A percentile compares a stretch with the other conserved stretches of the same genome.
Conservation (phyloP, 169 alveolate species). For the Babesia ovis region DNA sequence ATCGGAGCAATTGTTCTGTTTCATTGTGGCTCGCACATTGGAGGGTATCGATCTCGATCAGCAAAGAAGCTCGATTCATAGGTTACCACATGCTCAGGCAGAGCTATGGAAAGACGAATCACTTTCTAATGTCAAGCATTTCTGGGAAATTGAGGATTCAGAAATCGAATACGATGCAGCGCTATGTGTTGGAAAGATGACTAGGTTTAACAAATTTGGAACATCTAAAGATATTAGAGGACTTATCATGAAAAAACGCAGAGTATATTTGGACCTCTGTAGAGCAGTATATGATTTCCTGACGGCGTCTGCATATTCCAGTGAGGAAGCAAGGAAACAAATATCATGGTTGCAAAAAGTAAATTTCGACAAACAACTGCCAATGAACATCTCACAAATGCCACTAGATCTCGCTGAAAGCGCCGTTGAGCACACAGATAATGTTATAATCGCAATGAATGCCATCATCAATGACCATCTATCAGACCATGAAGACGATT, state of each 20-base stretch:
- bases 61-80: not conserved
- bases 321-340: not conserved
- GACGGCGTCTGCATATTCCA: slow-evolving; percentile 7
- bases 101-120: slow-evolving; percentile 12
- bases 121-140: not conserved
- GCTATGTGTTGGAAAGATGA: slow-evolving; percentile 43
- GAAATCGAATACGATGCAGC: slow-evolving; percentile 11
- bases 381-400: slow-evolving; percentile 41
- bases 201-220: slow-evolving; percentile 36
- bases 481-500: not conserved
- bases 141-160: slow-evolving; percentile 4
- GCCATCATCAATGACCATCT: not conserved
- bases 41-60: not conserved
- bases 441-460: slow-evolving; percentile 17
- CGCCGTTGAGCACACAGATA: slow-evolving; percentile 10
- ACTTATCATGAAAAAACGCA: slow-evolving; percentile 37
- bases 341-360: slow-evolving; percentile 18
- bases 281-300: slow-evolving; percentile 18
- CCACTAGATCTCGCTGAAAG: slow-evolving; percentile 35
- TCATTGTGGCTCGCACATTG: slow-evolving; percentile 19
- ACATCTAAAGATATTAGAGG: slow-evolving; percentile 27
- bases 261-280: slow-evolving; percentile 10
- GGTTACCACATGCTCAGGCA: not conserved
- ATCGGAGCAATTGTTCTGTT: slow-evolving; percentile 47
- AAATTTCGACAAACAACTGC: slow-evolving; percentile 31